Evolutionary conservation across 140 eudicot species (phyloP).

Genomic region (Oenanthe javanica): DNA sequence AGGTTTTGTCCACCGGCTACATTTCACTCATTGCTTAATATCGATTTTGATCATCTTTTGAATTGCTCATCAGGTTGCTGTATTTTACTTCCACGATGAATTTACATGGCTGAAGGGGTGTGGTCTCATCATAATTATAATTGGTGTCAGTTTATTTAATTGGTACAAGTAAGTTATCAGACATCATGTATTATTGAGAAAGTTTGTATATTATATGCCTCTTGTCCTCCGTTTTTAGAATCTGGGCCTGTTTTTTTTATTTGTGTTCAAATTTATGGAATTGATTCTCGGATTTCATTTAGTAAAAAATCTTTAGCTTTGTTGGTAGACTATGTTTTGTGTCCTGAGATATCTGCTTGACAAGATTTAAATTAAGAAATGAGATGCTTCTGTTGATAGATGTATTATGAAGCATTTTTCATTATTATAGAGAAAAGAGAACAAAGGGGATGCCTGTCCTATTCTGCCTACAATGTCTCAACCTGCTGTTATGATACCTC

Average conservation of each 20-base stretch:
- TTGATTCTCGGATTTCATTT: not conserved
- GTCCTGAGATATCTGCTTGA: not conserved
- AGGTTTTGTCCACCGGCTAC: not conserved
- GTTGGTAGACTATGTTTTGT: not conserved
- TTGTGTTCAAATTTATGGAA: not conserved
- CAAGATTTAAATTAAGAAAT: not conserved
- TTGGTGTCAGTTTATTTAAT: conserved; percentile 90
- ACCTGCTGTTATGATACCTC: not conserved
- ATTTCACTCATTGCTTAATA: not conserved
- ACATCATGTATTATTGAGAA: not conserved
- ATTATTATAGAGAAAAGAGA: not conserved
- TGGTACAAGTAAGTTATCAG: conserved; percentile 86
- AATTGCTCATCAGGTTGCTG: conserved; percentile 66
- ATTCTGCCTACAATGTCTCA: not conserved
- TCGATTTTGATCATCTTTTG: not conserved
- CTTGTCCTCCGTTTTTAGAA: not conserved
- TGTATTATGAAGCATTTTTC: not conserved
- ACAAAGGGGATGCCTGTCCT: not conserved
- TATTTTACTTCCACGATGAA: conserved; percentile 90
- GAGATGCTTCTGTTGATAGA: not conserved
- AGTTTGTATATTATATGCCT: not conserved
- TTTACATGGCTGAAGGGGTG: conserved; percentile 89
- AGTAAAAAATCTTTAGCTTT: not conserved
- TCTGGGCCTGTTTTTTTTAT: not conserved
- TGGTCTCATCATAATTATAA: conserved; percentile 70